A percentile compares a stretch with the other conserved stretches of the same genome.
phyloP scores from a whole-genome alignment of 768 basidiomycete species.

The Infundibulicybe gibba region DNA sequence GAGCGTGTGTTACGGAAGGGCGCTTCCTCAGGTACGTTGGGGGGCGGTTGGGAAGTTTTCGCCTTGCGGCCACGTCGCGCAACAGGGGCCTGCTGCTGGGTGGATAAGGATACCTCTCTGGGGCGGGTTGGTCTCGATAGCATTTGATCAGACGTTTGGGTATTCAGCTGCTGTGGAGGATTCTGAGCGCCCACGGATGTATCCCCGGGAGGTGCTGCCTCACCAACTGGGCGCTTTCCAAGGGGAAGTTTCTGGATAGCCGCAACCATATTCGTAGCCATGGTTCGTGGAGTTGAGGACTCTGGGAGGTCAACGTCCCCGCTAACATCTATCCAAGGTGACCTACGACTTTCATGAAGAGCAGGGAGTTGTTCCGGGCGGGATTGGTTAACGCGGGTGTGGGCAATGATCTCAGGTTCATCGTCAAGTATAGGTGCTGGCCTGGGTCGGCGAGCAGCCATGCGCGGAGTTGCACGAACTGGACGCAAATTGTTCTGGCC shows the following conservation, averaged over 20 bases:
- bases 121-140: neutral
- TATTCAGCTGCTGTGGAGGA: neutral
- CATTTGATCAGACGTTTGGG: neutral
- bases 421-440: no score
- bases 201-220: no score
- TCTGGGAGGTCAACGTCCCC: no score
- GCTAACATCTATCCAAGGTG: no score
- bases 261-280: no score
- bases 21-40: slow-evolving; percentile 7
- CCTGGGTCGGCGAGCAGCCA: neutral
- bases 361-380: no score
- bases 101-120: neutral
- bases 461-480: neutral
- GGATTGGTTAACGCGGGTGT: no score
- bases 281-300: no score
- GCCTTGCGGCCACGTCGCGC: slow-evolving; percentile 3
- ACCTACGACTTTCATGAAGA: no score
- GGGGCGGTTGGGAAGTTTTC: neutral
- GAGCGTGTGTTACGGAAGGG: slow-evolving; percentile 31
- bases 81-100: neutral
- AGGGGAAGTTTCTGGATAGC: no score
- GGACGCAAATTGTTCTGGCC: neutral
- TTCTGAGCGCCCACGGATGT: neutral
- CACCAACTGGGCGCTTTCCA: no score
- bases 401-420: no score